Conservation (phyloP, 805 yeast species). For the Ogataea glucozyma region DNA sequence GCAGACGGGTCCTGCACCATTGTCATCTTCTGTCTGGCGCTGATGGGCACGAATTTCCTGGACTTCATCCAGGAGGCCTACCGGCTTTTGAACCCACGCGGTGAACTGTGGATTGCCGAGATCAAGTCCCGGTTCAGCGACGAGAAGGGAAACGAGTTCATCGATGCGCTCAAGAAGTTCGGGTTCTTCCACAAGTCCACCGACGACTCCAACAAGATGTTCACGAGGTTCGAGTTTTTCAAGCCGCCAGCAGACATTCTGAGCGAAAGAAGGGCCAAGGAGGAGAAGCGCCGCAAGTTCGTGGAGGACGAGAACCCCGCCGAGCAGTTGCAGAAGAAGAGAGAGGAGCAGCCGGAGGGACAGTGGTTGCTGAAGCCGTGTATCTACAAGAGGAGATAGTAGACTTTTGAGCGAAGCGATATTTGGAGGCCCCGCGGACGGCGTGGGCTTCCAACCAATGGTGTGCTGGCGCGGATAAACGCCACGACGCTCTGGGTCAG, state of each 20-base stretch:
- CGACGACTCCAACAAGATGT: conserved; percentile 88
- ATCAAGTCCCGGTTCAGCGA: conserved; percentile 90
- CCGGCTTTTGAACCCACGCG: conserved; percentile 82
- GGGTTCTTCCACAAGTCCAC: conserved; percentile 90
- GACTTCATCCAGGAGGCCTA: conserved; percentile 91
- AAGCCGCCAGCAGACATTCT: conserved; percentile 75
- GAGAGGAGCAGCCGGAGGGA: conserved; percentile 66
- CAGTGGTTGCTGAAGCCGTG: conserved; percentile 94
- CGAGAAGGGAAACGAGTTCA: conserved; percentile 75
- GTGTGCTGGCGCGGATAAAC: too few relatives aligned
- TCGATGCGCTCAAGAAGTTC: conserved; percentile 66
- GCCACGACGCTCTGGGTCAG: too few relatives aligned
- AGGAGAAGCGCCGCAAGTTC: conserved; percentile 64
- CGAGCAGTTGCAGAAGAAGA: conserved; percentile 57
- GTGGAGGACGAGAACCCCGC: conserved; percentile 64
- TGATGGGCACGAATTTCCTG: conserved; percentile 96
- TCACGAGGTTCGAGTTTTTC: conserved; percentile 90
- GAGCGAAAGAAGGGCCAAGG: conserved; percentile 59
- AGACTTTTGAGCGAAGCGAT: too few relatives aligned
- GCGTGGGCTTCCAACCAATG: too few relatives aligned
- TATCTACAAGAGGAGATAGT: conserved; percentile 81
- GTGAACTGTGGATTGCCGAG: conserved; percentile 97
- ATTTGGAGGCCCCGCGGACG: too few relatives aligned
- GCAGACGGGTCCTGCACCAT: conserved; percentile 75
- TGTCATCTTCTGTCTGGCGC: conserved; percentile 90